Evolutionary conservation across 805 yeast genomes (phyloP).

Genomic region (Metschnikowia gruessii): DNA sequence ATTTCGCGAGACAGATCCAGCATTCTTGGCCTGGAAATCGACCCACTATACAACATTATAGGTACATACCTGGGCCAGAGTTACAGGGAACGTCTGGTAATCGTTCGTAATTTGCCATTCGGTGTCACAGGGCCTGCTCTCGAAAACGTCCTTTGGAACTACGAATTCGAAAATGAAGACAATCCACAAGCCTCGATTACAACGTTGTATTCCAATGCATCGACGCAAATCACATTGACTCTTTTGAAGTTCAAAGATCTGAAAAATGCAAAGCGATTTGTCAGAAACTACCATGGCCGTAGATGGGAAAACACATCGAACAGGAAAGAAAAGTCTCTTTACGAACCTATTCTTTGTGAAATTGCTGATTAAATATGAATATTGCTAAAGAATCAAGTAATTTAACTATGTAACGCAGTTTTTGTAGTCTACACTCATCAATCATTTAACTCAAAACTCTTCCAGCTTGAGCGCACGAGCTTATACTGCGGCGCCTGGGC

Average conservation of each 20-base stretch:
- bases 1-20: conserved; percentile 9
- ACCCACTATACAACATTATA: conserved; percentile 20
- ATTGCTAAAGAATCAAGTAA: not conserved
- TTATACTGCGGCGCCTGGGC: not conserved
- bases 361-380: conserved; percentile 23
- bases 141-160: conserved; percentile 47
- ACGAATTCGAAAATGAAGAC: conserved; percentile 35
- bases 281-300: conserved; percentile 52
- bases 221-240: conserved; percentile 25
- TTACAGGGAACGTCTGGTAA: conserved; percentile 30
- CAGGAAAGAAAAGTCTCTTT: conserved; percentile 28
- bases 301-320: conserved; percentile 32
- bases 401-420: not conserved
- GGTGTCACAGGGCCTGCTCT: conserved; percentile 39
- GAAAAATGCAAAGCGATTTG: conserved; percentile 50
- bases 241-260: conserved; percentile 45
- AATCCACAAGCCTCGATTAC: conserved; percentile 22
- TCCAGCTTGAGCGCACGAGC: conserved; percentile 11
- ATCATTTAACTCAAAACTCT: conserved; percentile 4
- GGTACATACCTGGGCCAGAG: conserved; percentile 20
- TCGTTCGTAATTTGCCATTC: conserved; percentile 47
- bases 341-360: conserved; percentile 40
- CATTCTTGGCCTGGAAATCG: conserved; percentile 5
- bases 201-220: conserved; percentile 26
- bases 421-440: not conserved